phyloP scores from a whole-genome alignment of 2,329 filamentous ascomycete species.

The Fusarium secorum region DNA sequence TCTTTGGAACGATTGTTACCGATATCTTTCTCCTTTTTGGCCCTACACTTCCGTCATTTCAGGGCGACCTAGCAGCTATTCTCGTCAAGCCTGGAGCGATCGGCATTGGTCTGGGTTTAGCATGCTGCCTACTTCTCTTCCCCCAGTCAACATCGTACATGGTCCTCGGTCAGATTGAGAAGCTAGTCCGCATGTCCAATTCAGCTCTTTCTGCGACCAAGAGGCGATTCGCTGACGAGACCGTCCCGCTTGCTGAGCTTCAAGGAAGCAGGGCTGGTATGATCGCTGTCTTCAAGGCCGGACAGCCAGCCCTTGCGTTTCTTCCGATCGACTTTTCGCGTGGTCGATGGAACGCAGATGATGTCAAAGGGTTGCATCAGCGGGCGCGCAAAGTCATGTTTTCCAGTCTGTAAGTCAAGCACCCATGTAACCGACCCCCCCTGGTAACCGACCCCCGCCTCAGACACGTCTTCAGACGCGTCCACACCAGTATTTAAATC shows the following conservation, averaged over 20 bases:
- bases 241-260: slow-evolving; percentile 42
- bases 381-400: slow-evolving; percentile 49
- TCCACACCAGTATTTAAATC: too few relatives aligned
- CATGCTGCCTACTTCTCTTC: slow-evolving; percentile 56
- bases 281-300: slow-evolving; percentile 48
- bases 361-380: slow-evolving; percentile 50
- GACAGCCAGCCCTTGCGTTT: slow-evolving; percentile 52
- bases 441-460: too few relatives aligned
- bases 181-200: slow-evolving; percentile 45
- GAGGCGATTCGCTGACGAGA: slow-evolving; percentile 28
- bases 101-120: slow-evolving; percentile 54
- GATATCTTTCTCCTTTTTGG: slow-evolving; percentile 56
- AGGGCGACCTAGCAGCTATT: slow-evolving; percentile 36
- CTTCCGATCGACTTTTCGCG: slow-evolving; percentile 57
- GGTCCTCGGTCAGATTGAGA: slow-evolving; percentile 48
- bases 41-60: slow-evolving; percentile 46
- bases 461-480: too few relatives aligned
- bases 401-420: slow-evolving; percentile 45
- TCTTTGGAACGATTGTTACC: slow-evolving; percentile 57
- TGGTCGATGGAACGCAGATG: slow-evolving; percentile 54
- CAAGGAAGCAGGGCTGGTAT: slow-evolving; percentile 40
- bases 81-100: slow-evolving; percentile 56
- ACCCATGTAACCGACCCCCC: too few relatives aligned
- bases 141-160: slow-evolving; percentile 58
- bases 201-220: slow-evolving; percentile 45